phyloP scores from a whole-genome alignment of 73 alveolate species.

The Paramecium biaurelia region DNA sequence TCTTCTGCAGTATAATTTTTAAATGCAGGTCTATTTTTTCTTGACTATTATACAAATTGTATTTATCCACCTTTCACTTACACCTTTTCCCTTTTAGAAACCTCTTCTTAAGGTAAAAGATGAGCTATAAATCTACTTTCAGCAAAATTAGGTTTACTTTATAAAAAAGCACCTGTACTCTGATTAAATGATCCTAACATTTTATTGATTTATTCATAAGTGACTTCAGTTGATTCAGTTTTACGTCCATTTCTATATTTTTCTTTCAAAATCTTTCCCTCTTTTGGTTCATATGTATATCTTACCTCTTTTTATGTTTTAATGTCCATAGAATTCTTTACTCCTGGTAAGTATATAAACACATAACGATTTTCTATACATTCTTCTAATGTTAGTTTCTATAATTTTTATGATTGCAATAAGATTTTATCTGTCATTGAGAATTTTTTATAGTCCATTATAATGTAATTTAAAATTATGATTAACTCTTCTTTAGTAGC shows the following conservation, averaged over 20 bases:
- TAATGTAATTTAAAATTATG: neutral
- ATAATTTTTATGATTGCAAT: neutral
- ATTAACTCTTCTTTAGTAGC: neutral
- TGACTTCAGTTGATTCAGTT: neutral
- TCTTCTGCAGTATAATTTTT: conserved; percentile 11
- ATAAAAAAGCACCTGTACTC: conserved; percentile 11
- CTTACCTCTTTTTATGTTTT: neutral
- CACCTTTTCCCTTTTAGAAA: neutral
- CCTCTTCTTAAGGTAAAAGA: conserved; percentile 25
- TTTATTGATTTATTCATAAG: neutral
- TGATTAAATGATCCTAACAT: neutral
- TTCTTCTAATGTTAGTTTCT: neutral
- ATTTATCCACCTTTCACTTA: conserved; percentile 1
- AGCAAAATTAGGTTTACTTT: neutral
- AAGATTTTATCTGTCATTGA: neutral
- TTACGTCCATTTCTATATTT: conserved; percentile 9
- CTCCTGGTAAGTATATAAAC: neutral
- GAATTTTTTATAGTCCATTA: conserved; percentile 2
- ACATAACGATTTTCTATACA: neutral
- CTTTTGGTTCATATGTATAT: conserved; percentile 2
- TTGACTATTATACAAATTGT: neutral
- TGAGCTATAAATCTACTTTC: conserved; percentile 1
- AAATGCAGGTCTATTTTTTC: conserved; percentile 29
- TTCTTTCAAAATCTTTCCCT: neutral
- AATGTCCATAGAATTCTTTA: neutral